Conservation (phyloP, 108 stramenopile genomes). For the Conticribra guillardii region DNA sequence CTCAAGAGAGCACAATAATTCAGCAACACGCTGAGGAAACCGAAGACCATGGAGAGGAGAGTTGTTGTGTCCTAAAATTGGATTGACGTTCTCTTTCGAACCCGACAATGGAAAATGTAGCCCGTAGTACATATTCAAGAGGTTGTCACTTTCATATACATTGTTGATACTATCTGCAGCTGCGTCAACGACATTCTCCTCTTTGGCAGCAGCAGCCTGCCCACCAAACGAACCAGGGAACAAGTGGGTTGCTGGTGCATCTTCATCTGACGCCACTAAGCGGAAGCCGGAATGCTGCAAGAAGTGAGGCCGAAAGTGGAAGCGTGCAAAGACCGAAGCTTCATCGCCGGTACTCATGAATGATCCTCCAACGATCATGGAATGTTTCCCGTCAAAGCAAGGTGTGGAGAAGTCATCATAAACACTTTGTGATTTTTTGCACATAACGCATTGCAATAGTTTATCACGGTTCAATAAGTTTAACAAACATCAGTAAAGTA, state of each 20-base stretch:
- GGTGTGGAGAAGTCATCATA: constrained; percentile 96
- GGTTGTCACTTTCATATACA: constrained; percentile 78
- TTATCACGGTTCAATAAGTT: background rate
- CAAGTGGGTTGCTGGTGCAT: constrained; percentile 79
- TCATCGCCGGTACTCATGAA: constrained; percentile 94
- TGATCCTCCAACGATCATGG: constrained; percentile 93
- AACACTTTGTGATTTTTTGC: constrained; percentile 15
- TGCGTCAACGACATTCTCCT: constrained; percentile 9
- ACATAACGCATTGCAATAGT: background rate
- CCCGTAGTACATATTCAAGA: constrained; percentile 80
- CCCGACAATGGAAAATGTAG: constrained; percentile 79
- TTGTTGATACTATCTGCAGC: constrained; percentile 26
- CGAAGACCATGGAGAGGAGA: constrained; percentile 65
- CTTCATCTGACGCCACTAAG: constrained; percentile 76
- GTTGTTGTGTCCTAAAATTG: constrained; percentile 64
- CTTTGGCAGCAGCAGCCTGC: constrained; percentile 62
- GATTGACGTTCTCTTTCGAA: constrained; percentile 51
- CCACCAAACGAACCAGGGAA: constrained; percentile 77
- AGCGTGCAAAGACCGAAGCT: constrained; percentile 91
- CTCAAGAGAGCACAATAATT: constrained; percentile 53
- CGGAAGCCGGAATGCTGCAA: constrained; percentile 95
- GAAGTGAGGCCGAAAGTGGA: constrained; percentile 96
- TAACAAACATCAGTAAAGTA: too few relatives aligned
- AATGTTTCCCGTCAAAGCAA: constrained; percentile 96
- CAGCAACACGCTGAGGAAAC: constrained; percentile 78